A percentile compares a stretch with the other conserved stretches of the same genome.
Conservation (phyloP, 2,329 filamentous ascomycete species). For the Colletotrichum tanaceti region DNA sequence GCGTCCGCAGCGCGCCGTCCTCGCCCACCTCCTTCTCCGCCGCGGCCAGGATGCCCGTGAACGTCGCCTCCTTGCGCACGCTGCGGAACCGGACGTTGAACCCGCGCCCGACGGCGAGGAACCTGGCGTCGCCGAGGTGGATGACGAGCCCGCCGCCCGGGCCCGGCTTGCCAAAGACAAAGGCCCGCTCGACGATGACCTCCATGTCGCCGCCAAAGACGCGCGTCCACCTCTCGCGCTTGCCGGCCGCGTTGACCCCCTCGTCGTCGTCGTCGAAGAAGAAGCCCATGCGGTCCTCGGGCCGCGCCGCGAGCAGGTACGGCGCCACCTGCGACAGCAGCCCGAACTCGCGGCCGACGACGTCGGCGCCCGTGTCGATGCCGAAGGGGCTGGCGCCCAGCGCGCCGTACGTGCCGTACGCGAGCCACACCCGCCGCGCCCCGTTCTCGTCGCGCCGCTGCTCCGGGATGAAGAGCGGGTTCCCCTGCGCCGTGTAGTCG, state of each 20-base stretch:
- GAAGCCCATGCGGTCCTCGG: slow-evolving; percentile 52
- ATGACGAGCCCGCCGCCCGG: slow-evolving; percentile 54
- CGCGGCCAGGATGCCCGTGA: slow-evolving; percentile 52
- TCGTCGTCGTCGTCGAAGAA: slow-evolving; percentile 54
- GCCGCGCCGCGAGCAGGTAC: slow-evolving; percentile 46
- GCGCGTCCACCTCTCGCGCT: slow-evolving; percentile 45
- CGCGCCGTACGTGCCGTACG: slow-evolving; percentile 54
- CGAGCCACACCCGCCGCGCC: slow-evolving; percentile 55
- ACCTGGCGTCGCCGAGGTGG: slow-evolving; percentile 50
- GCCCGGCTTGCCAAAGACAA: slow-evolving; percentile 55
- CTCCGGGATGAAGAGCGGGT: slow-evolving; percentile 64
- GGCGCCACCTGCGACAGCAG: slow-evolving; percentile 47
- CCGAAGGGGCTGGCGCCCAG: slow-evolving; percentile 55
- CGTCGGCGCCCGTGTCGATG: slow-evolving; percentile 51
- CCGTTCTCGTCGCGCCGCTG: slow-evolving; percentile 62
- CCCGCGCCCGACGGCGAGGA: slow-evolving; percentile 52
- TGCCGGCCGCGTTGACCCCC: slow-evolving; percentile 45
- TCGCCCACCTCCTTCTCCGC: slow-evolving; percentile 53
- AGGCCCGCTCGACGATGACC: slow-evolving; percentile 52
- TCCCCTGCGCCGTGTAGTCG: slow-evolving; percentile 56
- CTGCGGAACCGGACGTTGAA: slow-evolving; percentile 53
- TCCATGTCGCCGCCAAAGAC: slow-evolving; percentile 50
- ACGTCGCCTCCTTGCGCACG: slow-evolving; percentile 48
- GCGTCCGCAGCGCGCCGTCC: slow-evolving; percentile 48
- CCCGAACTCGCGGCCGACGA: slow-evolving; percentile 48